Evolutionary conservation across 2,329 filamentous ascomycete genomes (phyloP).

Genomic region (Byssothecium circinans): DNA sequence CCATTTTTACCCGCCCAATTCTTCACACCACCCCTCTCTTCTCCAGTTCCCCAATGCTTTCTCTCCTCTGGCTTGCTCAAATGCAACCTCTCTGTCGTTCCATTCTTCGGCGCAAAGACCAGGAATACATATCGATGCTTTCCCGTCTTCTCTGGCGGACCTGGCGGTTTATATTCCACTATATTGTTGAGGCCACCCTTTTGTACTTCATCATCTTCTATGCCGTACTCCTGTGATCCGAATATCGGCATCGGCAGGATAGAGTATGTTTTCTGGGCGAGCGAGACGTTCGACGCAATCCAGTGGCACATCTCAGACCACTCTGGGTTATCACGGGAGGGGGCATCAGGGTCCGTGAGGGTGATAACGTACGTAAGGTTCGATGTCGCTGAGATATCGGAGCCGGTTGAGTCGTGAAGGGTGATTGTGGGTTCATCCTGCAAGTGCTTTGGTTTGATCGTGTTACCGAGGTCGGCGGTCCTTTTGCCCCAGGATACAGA

Average conservation of each 20-base stretch:
- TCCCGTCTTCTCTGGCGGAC: slow-evolving; percentile 58
- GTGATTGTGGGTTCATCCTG: slow-evolving; percentile 47
- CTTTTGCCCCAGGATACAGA: slow-evolving; percentile 51
- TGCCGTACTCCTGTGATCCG: slow-evolving; percentile 9
- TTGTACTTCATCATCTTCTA: neutral
- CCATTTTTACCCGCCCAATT: slow-evolving; percentile 55
- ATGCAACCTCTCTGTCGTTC: slow-evolving; percentile 45
- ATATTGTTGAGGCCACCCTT: slow-evolving; percentile 41
- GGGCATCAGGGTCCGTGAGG: slow-evolving; percentile 63
- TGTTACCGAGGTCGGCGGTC: slow-evolving; percentile 56
- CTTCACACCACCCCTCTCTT: slow-evolving; percentile 53
- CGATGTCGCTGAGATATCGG: slow-evolving; percentile 16
- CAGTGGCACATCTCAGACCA: slow-evolving; percentile 63
- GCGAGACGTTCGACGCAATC: slow-evolving; percentile 46
- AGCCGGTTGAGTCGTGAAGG: slow-evolving; percentile 38
- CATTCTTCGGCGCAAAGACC: slow-evolving; percentile 50
- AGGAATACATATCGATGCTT: slow-evolving; percentile 62
- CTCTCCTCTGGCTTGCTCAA: slow-evolving; percentile 53
- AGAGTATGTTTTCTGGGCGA: slow-evolving; percentile 24
- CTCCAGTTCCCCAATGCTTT: slow-evolving; percentile 58
- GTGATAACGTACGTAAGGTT: slow-evolving; percentile 52
- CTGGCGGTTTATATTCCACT: slow-evolving; percentile 56
- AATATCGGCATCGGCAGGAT: slow-evolving; percentile 32
- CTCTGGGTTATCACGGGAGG: slow-evolving; percentile 54
- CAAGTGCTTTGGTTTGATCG: slow-evolving; percentile 49